These are phyloP conservation scores for Otatea glauca DNA, from an alignment of 176 grass and related monocot species.

Conservation along the genomic window DNA sequence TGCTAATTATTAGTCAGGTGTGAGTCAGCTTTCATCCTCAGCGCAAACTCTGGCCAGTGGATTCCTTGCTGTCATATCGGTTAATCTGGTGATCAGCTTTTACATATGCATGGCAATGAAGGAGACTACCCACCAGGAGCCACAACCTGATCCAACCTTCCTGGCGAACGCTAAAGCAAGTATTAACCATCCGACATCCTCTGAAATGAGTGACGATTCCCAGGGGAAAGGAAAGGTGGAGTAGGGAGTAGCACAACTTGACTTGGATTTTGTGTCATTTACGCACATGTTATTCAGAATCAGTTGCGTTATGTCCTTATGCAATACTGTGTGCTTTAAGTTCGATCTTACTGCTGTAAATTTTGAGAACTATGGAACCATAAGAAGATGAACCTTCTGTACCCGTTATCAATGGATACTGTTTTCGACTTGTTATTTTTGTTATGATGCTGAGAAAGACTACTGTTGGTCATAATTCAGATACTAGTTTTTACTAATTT, in stretches of 20 bases:
- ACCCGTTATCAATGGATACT: background rate
- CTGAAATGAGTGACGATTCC: constrained; percentile 54
- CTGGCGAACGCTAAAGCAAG: constrained; percentile 84
- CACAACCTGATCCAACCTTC: constrained; percentile 86
- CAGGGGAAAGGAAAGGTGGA: constrained; percentile 76
- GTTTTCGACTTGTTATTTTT: constrained; percentile 1
- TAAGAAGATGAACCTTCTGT: constrained; percentile 24
- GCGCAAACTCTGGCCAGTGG: constrained; percentile 73
- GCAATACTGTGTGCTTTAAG: background rate
- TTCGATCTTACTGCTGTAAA: background rate
- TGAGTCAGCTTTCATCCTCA: constrained; percentile 63
- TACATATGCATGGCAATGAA: constrained; percentile 96
- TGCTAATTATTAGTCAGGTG: constrained; percentile 45
- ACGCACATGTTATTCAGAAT: background rate
- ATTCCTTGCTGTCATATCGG: constrained; percentile 86
- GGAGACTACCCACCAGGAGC: constrained; percentile 54
- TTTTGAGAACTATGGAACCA: constrained; percentile 27
- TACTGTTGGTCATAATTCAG: constrained; percentile 14
- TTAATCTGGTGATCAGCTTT: constrained; percentile 78
- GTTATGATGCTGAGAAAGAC: background rate
- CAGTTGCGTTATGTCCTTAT: background rate
- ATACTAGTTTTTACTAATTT: background rate
- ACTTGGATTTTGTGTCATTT: constrained; percentile 11
- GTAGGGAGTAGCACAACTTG: constrained; percentile 45
- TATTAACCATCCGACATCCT: constrained; percentile 59